phyloP scores from a whole-genome alignment of 495 filamentous ascomycete genomes.

The Neurospora cerealis region DNA sequence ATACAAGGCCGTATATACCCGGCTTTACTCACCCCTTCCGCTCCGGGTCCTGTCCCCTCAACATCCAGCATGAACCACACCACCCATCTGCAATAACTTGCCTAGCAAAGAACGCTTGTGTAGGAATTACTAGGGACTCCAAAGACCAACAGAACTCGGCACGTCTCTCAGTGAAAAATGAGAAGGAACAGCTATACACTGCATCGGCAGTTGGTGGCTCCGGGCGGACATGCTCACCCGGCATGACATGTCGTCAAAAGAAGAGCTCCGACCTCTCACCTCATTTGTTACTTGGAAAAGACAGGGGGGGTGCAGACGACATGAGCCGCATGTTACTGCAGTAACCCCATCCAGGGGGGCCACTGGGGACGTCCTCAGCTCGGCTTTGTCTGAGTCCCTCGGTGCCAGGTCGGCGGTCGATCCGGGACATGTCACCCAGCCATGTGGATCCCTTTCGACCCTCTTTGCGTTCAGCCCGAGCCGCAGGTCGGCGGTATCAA shows the following conservation, averaged over 20 bases:
- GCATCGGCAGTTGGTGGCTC: neutral
- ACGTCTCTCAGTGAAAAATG: neutral
- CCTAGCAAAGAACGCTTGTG: neutral
- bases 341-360: neutral
- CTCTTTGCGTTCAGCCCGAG: neutral
- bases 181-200: fast-evolving
- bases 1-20: neutral
- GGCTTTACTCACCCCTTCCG: neutral
- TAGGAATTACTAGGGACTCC: neutral
- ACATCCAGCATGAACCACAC: neutral
- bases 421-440: neutral
- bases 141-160: neutral
- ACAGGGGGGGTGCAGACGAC: neutral
- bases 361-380: neutral
- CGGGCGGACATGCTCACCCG: neutral
- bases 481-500: neutral
- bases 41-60: neutral
- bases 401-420: neutral
- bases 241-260: neutral
- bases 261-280: neutral
- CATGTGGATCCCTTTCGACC: neutral
- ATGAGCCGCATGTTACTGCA: neutral
- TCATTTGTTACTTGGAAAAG: neutral
- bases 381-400: neutral
- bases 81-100: neutral